Evolutionary conservation across 306 rosid species (phyloP), one percentile per base, ranked within the genome.

Genomic region (Fragaria ananassa): DNA sequence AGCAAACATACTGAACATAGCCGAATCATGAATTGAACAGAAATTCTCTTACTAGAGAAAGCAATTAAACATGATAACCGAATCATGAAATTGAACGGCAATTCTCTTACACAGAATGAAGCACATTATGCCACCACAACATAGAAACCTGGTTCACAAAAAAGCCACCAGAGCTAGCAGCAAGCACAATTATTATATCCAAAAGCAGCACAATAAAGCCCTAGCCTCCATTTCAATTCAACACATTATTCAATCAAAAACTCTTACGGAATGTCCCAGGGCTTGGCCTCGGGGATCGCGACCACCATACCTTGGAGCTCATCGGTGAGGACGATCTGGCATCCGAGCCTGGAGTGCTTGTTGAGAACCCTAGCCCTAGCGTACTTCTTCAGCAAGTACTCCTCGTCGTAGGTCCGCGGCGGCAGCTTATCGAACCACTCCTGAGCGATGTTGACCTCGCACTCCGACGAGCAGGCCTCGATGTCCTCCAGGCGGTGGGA

Each of bases 231-330:
- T 12, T 67, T 67, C 41, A 77, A 58, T 8, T 31, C n/a, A 12
- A 61, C 6, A 31, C 45, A 69, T 10, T 34, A 51, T 19, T 63
- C 23, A 27, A 23, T 17, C 3, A 2, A 45, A 9, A 27, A 34
- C 62, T 10, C 11, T 81, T 94, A 95, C 13, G 91, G 89, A 56
- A 79, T 92, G 65, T 96, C 99, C 98, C 98, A 96, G 23, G 99
- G 97, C 65, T 81, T 96, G 45, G 98, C 85, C 81, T 96, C 96
- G 35, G 99, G 91, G 21, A 96, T 84, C 0, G 93, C 98, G 4
- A 92, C 93, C 50, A 96, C 93, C 98, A 96, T 96, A 88, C 99
- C 99, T 91, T 96, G 89, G 45, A 91, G 98, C 5, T 86, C 86
- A 6, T 54, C 88, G n/a, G 86, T 82, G 44, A 95, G 96, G 51